These are phyloP conservation scores for Pleurozium schreberi DNA, from an alignment of 225 moss, liverwort and hornwort species.

Conservation along the genomic window DNA sequence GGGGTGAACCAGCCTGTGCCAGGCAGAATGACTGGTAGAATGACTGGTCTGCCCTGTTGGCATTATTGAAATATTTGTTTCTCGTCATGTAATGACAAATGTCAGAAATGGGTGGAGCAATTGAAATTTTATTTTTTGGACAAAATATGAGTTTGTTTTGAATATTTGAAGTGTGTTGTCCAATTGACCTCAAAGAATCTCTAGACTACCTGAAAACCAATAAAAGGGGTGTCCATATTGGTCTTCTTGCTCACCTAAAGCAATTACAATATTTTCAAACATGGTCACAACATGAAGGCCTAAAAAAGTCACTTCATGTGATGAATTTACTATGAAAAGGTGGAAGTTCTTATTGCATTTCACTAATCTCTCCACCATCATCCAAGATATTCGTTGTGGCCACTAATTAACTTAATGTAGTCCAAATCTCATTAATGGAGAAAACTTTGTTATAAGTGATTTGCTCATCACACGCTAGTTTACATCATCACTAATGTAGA, in stretches of 20 bases:
- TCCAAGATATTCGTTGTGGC: neutral
- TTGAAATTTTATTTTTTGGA: neutral
- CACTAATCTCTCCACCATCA: neutral
- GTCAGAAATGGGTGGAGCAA: neutral
- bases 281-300: rapidly evolving
- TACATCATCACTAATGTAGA: neutral
- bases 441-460: rapidly evolving
- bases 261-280: neutral
- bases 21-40: neutral
- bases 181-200: rapidly evolving
- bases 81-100: too few relatives aligned
- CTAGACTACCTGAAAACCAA: neutral
- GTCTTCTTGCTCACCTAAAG: neutral
- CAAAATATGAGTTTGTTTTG: neutral
- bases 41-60: neutral
- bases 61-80: neutral
- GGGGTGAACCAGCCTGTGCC: neutral
- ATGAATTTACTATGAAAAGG: neutral
- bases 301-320: neutral
- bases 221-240: rapidly evolving
- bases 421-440: neutral
- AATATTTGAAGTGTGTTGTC: neutral
- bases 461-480: too few relatives aligned
- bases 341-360: neutral
- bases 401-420: too few relatives aligned